A percentile compares a stretch with the other conserved stretches of the same genome.
Conservation (phyloP, 257 asterid species). For the Solanum rostratum region DNA sequence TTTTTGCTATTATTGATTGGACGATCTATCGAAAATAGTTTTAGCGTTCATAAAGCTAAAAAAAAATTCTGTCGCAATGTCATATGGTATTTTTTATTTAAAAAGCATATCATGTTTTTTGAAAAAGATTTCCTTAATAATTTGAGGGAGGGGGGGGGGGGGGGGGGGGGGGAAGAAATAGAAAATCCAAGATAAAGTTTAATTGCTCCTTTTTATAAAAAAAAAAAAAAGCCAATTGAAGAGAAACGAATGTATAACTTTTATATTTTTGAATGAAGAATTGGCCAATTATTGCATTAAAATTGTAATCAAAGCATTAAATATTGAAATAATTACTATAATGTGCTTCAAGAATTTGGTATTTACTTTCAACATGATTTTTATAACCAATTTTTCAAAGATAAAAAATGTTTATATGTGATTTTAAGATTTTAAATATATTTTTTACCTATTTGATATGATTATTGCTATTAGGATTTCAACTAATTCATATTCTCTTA, state of each 20-base stretch:
- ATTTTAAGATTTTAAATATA: background rate
- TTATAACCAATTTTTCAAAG: background rate
- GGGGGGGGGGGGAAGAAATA: too few relatives aligned
- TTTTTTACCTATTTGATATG: too few relatives aligned
- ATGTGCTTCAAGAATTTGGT: background rate
- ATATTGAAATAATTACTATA: background rate
- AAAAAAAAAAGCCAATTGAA: background rate
- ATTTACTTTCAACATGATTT: background rate
- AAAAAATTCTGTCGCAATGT: background rate
- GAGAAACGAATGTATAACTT: background rate
- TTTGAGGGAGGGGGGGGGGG: too few relatives aligned
- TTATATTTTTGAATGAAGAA: background rate
- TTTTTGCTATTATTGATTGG: accelerated
- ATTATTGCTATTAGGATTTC: too few relatives aligned
- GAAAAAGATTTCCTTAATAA: background rate
- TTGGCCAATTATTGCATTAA: background rate
- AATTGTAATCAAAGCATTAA: background rate
- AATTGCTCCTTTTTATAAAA: background rate
- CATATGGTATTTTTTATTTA: background rate
- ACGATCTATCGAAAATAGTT: background rate
- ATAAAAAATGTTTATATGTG: background rate
- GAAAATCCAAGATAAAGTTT: background rate
- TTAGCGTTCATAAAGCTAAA: background rate
- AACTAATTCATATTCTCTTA: too few relatives aligned
- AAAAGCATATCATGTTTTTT: background rate